Percentiles rank a stretch among this genome's conserved stretches.
phyloP scores from a whole-genome alignment of 2,329 filamentous ascomycete genomes.

The Claviceps sorghi region DNA sequence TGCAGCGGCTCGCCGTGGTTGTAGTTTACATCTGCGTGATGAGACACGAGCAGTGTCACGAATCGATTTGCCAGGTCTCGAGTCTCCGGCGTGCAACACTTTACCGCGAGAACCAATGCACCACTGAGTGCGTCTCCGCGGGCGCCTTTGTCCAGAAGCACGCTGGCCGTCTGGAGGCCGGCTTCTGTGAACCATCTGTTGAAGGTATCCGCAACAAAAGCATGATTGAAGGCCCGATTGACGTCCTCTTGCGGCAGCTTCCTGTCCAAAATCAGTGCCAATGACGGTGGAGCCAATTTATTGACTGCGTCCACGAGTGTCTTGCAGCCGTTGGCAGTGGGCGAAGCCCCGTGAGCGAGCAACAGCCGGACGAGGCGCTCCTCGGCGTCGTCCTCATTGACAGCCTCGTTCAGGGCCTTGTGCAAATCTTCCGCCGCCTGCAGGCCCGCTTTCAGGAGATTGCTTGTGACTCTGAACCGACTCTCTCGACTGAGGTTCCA shows the following conservation, averaged over 20 bases:
- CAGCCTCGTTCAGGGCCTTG: slow-evolving; percentile 32
- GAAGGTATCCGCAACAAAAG: slow-evolving; percentile 27
- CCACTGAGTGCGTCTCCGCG: slow-evolving; percentile 29
- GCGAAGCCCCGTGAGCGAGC: slow-evolving; percentile 36
- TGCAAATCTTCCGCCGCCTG: slow-evolving; percentile 34
- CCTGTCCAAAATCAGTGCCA: slow-evolving; percentile 28
- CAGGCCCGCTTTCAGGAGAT: slow-evolving; percentile 38
- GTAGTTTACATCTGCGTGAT: slow-evolving; percentile 34
- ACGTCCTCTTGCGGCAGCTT: slow-evolving; percentile 29
- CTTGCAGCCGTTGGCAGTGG: slow-evolving; percentile 35
- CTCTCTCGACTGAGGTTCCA: slow-evolving; percentile 35
- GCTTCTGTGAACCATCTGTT: slow-evolving; percentile 30
- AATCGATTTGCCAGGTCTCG: slow-evolving; percentile 29
- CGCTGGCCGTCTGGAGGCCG: slow-evolving; percentile 31
- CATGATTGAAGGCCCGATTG: slow-evolving; percentile 28
- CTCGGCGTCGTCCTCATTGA: slow-evolving; percentile 38
- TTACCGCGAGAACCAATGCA: slow-evolving; percentile 32
- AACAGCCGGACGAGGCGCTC: slow-evolving; percentile 31
- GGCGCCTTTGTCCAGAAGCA: slow-evolving; percentile 35
- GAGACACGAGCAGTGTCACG: slow-evolving; percentile 22
- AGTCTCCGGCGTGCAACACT: slow-evolving; percentile 24
- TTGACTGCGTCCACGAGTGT: slow-evolving; percentile 35
- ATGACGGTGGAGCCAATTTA: slow-evolving; percentile 21
- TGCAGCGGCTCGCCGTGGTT: slow-evolving; percentile 39
- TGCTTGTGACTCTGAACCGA: slow-evolving; percentile 31